Base-by-base conservation (phyloP, 1,284 basidiomycete genomes). In the Fistulinella cinereoalba region DNA sequence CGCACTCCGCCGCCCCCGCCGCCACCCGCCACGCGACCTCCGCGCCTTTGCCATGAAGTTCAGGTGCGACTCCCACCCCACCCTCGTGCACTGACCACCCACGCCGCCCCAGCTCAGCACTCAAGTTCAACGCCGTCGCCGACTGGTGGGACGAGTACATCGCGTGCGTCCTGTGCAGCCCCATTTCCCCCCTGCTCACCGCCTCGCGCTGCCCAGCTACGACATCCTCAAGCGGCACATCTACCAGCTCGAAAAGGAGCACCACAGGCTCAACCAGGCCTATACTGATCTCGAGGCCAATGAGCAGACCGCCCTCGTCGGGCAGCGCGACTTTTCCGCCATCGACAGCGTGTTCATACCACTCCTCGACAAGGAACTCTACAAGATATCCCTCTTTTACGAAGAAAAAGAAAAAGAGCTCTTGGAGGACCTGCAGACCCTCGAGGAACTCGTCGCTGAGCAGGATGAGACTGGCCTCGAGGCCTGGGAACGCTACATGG, bases 91-190 rank as follows among this genome's bases (percentile, higher is more conserved):
- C 23, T 47, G 24, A 58, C 41, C 15, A 9, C 28, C 11, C 34
- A 15, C 15, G 4, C 5, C 3, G 13, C 9, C 18, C 2, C 43
- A 84, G 81, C 55, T 83, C 81, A 24, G 86, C 92, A 13, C 77
- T 97, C 53, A 91, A 95, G 65, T 94, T 96, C 71, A 97, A 97
- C 61, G 88, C 91, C 19, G 90, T 95, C 33, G 79, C 92, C 1
- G 94, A 97, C 53, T 97, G 95, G 94, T 88, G 88, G 80, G 88
- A 93, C 58, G 83, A 94, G 54, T 97, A 97, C 64, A 87, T 98
- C 51, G 80, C 83, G 81, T 91, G 60, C 55, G 85, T 50, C 28
- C 8, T 41, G 31, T n/a, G 8, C 31, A 32, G 16, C 31, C 10
- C 15, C 15, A 32, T 32, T 16, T n/a, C 6, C n/a, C 15, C 31